phyloP scores from a whole-genome alignment of 2,329 filamentous ascomycete genomes.

The Cadophora malorum region DNA sequence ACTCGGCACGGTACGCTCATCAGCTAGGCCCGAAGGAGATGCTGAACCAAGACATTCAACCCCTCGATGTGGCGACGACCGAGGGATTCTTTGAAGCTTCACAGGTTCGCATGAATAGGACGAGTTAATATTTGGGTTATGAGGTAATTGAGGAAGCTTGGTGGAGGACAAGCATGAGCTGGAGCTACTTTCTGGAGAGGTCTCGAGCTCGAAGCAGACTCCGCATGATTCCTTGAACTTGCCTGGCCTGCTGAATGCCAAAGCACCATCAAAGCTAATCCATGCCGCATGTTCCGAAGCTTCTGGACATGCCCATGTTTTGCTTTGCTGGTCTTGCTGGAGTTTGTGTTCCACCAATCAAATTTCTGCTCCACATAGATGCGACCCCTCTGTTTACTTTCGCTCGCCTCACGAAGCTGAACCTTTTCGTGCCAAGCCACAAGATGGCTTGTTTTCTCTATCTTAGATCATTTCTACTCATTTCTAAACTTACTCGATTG shows the following conservation, averaged over 20 bases:
- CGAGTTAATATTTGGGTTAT: not conserved
- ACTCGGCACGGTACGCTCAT: constrained; percentile 6
- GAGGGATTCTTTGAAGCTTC: not conserved
- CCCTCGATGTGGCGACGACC: not conserved
- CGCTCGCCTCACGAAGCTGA: not conserved
- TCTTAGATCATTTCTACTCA: too few species aligned
- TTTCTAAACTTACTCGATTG: too few species aligned
- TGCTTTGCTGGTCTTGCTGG: not conserved
- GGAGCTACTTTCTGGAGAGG: not conserved
- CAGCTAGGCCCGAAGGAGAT: not conserved
- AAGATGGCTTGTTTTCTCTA: too few species aligned
- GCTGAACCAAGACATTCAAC: not conserved
- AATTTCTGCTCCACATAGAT: not conserved
- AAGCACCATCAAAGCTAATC: constrained; percentile 2
- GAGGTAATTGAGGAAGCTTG: not conserved
- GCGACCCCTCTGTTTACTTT: not conserved
- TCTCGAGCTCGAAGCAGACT: not conserved
- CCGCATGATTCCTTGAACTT: not conserved
- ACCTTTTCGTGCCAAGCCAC: not conserved
- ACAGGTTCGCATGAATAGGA: not conserved
- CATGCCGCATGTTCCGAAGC: not conserved
- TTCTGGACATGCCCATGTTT: not conserved
- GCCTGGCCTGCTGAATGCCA: not conserved
- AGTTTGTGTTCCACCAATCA: not conserved
- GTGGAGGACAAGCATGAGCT: not conserved